Evolutionary conservation across 352 stramenopile genomes (phyloP), one percentile per base, ranked within the genome.

Genomic region (Globisporangium echinulatum): DNA sequence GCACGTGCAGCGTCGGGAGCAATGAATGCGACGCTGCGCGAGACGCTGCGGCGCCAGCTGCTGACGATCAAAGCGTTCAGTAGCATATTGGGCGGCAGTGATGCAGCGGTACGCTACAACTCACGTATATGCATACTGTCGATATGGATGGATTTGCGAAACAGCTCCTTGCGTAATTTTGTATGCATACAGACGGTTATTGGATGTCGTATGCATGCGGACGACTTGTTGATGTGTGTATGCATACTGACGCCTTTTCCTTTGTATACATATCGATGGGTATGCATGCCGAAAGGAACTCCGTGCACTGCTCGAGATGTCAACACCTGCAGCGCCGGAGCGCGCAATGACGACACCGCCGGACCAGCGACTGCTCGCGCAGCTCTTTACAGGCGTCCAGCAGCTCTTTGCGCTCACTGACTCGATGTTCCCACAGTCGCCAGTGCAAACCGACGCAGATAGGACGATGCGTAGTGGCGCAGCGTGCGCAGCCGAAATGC

Each of bases 11-110:
- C 15, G 36, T 54, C 56, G 3, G 56, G 56, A n/a, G 56, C 56
- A 42, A 17, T 55, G 2, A 61, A 61, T 39, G 0, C 36, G 19
- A 54, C 43, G 48, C 56, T 61, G 10, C 49, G 40, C 33, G 56
- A 61, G 5, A 19, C 56, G 25, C 11, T 61, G 1, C 36, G 25
- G 7, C 46, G 37, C 1, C 46, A 44, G 40, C 40, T 7, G 40
- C 40, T 13, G 11, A 13, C 11, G 40, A 44, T 13, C 11, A 7
- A 13, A 13, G 7, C 40, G 40, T 3, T 44, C 2, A 13, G 7
- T 13, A 44, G 40, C 40, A 44, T 44, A 13, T 44, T 44, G 40
- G 7, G 40, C 40, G 40, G 40, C 40, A 25, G 25, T 2, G 7
- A 44, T 5, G 40, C 40, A 44, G 40, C 40, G 40, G 7, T 13